Conservation (phyloP, 2,329 filamentous ascomycete species). For the Epichloe sp. region DNA sequence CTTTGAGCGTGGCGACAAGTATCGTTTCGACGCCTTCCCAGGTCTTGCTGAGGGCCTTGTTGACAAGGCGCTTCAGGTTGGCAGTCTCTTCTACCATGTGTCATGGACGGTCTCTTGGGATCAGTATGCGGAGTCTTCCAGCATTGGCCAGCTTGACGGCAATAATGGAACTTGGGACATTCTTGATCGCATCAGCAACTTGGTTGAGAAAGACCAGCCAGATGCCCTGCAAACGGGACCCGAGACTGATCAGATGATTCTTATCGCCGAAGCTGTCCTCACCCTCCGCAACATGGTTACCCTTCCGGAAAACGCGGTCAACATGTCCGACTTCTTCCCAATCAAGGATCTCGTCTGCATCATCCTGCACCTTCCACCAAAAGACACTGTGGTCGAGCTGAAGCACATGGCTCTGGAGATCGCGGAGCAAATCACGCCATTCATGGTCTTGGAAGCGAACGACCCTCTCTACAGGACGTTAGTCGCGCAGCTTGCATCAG, state of each 20-base stretch:
- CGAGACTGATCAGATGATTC: slow-evolving; percentile 57
- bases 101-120: slow-evolving; percentile 68
- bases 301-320: slow-evolving; percentile 73
- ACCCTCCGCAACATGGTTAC: slow-evolving; percentile 96
- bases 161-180: slow-evolving; percentile 37
- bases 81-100: slow-evolving; percentile 67
- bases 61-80: slow-evolving; percentile 69
- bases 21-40: slow-evolving; percentile 84
- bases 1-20: slow-evolving; percentile 87
- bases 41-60: slow-evolving; percentile 79
- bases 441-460: slow-evolving; percentile 54
- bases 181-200: slow-evolving; percentile 54
- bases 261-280: slow-evolving; percentile 74
- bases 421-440: slow-evolving; percentile 78
- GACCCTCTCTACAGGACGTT: slow-evolving; percentile 73
- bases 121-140: slow-evolving; percentile 36
- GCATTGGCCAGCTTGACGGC: slow-evolving; percentile 31
- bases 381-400: slow-evolving; percentile 63
- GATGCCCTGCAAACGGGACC: slow-evolving; percentile 61
- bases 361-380: slow-evolving; percentile 60
- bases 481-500: slow-evolving; percentile 47
- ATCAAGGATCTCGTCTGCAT: slow-evolving; percentile 76
- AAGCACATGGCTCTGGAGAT: slow-evolving; percentile 89
- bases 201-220: slow-evolving; percentile 45
- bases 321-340: slow-evolving; percentile 61